Evolutionary conservation across 371 early-diverging fungal genomes (phyloP).

Genomic region (Mortierella sp.): DNA sequence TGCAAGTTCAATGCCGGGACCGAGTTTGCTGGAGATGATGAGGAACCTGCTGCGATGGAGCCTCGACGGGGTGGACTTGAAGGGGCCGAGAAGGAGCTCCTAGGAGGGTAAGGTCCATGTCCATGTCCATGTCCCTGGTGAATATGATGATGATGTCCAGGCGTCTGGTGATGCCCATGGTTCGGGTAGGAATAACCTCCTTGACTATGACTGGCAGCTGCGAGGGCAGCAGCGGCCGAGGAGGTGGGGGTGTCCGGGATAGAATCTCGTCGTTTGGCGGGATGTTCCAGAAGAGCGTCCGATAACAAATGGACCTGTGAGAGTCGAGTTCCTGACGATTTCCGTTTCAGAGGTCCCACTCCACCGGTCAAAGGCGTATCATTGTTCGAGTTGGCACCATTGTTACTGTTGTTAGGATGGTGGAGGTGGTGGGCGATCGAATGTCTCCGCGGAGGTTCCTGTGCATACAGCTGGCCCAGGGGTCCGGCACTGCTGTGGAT

Average conservation of each 20-base stretch:
- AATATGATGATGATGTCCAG: slow-evolving; percentile 16
- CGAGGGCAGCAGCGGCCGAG: neutral
- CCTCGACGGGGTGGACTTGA: slow-evolving; percentile 67
- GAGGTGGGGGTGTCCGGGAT: slow-evolving; percentile 39
- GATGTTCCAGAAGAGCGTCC: slow-evolving; percentile 28
- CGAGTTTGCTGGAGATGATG: slow-evolving; percentile 12
- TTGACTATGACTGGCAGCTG: slow-evolving; percentile 3
- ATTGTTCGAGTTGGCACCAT: slow-evolving; percentile 16
- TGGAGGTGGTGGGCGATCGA: slow-evolving; percentile 67
- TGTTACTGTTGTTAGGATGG: neutral
- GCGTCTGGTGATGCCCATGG: neutral
- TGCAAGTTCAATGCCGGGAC: slow-evolving; percentile 46
- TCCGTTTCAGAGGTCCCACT: slow-evolving; percentile 43
- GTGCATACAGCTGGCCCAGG: slow-evolving; percentile 55
- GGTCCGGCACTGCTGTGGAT: slow-evolving; percentile 47
- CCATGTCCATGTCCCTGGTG: slow-evolving; percentile 18
- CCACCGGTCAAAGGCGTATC: slow-evolving; percentile 16
- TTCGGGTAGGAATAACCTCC: neutral
- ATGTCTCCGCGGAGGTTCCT: slow-evolving; percentile 66
- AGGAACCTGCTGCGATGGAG: slow-evolving; percentile 20
- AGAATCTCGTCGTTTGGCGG: slow-evolving; percentile 47
- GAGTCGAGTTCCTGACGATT: slow-evolving; percentile 45
- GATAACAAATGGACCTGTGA: slow-evolving; percentile 54
- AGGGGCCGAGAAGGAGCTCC: slow-evolving; percentile 69
- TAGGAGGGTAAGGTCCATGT: slow-evolving; percentile 43